Evolutionary conservation across 2,329 filamentous ascomycete genomes (phyloP), one percentile per base, ranked within the genome.

Genomic region (Leptodontidium sp.): DNA sequence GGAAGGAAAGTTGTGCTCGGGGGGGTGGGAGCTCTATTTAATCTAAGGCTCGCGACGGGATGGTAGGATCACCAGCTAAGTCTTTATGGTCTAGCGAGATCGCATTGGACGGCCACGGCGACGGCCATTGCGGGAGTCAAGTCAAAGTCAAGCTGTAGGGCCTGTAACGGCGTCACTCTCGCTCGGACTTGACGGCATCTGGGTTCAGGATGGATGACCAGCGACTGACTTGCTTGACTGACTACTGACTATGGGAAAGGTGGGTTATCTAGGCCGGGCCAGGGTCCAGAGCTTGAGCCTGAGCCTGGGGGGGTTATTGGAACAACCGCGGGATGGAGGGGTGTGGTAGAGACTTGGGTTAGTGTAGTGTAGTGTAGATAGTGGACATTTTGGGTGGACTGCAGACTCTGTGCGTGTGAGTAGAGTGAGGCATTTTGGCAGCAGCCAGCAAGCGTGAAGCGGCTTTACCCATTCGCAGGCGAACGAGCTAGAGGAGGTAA

Each of bases 351-450:
- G 21, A 21, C 21, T 21, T 21, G 21, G 21, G 21, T 21, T 40
- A 24, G 8, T 4, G 35, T 24, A n/a, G 47, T 57, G 52, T 21
- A 21, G 11, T 21, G 26, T 12, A 35, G 32, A 14, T 8, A 32
- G 52, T 49, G 55, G 21, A 21, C 35, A 26, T 21, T 43, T n/a
- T 59, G 38, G n/a, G 55, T 40, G 61, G 64, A 65, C 52, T 38
- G 40, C 21, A 21, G 21, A 21, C 21, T 21, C 21, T 21, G 21
- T 21, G 21, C 21, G 21, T 21, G 21, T 21, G 21, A 21, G 21
- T 21, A 35, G 17, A 38, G 50, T 69, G 68, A 70, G 68, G 68
- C 47, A 69, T 69, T 69, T 69, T 62, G 49, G 52, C 52, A 63
- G 55, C 35, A 14, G 15, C 24, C 14, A 14, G 32, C 65, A 47